Conservation (phyloP, 2,329 filamentous ascomycete species). For the Aspergillus quadricinctus region DNA sequence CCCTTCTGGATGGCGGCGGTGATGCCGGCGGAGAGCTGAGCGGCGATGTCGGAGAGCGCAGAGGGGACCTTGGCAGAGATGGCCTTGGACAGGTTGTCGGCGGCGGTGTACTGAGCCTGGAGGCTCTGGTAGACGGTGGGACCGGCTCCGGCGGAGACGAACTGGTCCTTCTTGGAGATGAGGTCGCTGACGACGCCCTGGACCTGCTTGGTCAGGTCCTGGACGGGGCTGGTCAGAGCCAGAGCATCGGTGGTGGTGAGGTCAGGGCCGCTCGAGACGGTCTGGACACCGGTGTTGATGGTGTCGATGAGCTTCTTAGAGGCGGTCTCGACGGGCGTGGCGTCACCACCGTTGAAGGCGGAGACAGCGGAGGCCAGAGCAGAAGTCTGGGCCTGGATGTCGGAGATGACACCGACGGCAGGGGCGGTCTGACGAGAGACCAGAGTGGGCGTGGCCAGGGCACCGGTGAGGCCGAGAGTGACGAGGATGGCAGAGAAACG, state of each 20-base stretch:
- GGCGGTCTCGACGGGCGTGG: constrained; percentile 17
- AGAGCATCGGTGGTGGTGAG: constrained; percentile 26
- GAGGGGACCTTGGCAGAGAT: constrained; percentile 25
- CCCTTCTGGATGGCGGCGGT: constrained; percentile 25
- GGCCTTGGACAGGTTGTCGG: constrained; percentile 17
- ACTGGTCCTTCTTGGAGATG: constrained; percentile 19
- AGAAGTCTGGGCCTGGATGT: constrained; percentile 16
- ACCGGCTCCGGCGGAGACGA: constrained; percentile 18
- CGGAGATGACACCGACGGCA: constrained; percentile 16
- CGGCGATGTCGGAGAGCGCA: constrained; percentile 15
- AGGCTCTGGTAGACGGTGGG: constrained; percentile 13
- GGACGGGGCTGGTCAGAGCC: constrained; percentile 17
- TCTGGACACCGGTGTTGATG: constrained; percentile 24
- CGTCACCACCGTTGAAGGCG: constrained; percentile 22
- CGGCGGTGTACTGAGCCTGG: constrained; percentile 18
- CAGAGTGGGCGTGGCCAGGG: constrained; percentile 19
- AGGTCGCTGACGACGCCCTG: constrained; percentile 10
- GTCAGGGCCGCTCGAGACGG: constrained; percentile 16
- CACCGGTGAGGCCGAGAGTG: constrained; percentile 20
- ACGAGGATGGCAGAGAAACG: constrained; percentile 19
- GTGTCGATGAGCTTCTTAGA: constrained; percentile 18
- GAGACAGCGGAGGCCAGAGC: constrained; percentile 21
- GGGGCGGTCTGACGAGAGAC: constrained; percentile 13
- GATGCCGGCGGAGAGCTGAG: constrained; percentile 19
- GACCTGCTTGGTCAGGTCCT: neutral